Percentiles rank a stretch among this genome's conserved stretches.
phyloP scores from a whole-genome alignment of 495 filamentous ascomycete species.

The Cercophora newfieldiana region DNA sequence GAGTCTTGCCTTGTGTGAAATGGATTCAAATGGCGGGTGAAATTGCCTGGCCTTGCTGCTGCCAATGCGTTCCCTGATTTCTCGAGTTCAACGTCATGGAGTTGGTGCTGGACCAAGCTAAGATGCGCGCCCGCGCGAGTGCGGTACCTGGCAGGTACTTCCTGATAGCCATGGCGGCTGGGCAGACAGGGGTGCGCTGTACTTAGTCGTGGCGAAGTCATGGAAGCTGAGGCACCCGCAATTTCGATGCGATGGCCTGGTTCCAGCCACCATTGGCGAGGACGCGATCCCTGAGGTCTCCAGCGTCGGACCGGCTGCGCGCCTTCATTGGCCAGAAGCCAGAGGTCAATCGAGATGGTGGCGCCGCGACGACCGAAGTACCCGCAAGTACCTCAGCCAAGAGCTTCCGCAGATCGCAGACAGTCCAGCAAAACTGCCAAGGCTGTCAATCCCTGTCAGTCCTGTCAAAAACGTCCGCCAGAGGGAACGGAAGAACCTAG shows the following conservation, averaged over 20 bases:
- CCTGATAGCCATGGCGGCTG: background rate
- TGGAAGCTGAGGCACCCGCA: background rate
- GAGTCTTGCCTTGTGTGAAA: background rate
- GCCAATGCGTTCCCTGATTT: constrained; percentile 13
- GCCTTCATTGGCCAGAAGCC: constrained; percentile 18
- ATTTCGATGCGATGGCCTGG: constrained; percentile 6
- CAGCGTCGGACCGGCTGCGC: background rate
- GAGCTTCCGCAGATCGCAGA: background rate
- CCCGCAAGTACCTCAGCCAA: constrained; percentile 12
- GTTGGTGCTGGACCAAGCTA: constrained; percentile 8
- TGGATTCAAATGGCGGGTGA: background rate
- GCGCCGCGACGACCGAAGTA: constrained; percentile 20
- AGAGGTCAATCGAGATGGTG: constrained; percentile 23
- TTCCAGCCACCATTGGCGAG: constrained; percentile 10
- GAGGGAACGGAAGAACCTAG: background rate
- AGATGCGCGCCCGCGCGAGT: background rate
- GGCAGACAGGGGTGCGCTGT: background rate
- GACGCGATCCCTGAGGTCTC: constrained; percentile 3
- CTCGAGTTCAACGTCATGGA: constrained; percentile 7
- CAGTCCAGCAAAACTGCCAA: constrained; percentile 16
- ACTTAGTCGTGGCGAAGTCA: constrained; percentile 10
- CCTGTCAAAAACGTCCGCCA: background rate
- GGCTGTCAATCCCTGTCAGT: constrained; percentile 2
- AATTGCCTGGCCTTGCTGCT: constrained; percentile 4
- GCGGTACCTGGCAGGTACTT: constrained; percentile 11